Evolutionary conservation across 2,329 filamentous ascomycete species (phyloP), one percentile per base, ranked within the genome.

Genomic region (Aspergillus proliferans): DNA sequence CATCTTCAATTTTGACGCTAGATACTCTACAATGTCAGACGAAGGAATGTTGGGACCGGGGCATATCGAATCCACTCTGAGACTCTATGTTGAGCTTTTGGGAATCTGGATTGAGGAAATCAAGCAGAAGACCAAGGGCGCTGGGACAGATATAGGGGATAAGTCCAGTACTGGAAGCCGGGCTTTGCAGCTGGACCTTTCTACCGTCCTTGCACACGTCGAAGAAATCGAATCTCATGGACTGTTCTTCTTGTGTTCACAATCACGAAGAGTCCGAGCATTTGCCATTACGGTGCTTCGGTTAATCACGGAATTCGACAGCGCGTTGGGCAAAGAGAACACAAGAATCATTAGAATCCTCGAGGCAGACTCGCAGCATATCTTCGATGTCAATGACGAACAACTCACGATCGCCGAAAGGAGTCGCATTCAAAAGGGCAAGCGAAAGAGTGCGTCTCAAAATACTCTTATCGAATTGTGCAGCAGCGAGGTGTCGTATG

Each of bases 101-200:
- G 85, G 91, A 54, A 96, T 98, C 36, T 98, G 94, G 94, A 95
- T 96, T 46, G 91, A 96, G 53, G 92, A 97, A 63, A 94, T 98
- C 53, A 87, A 87, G 62, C 84, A 87, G 54, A 95, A 93, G 63
- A 87, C 84, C 2, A 85, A 83, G 56, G 87, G 90, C 52, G 85
- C 83, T 6, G 78, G 81, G 5, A 75, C 81, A 1, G 84, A 88
- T 26, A 75, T 78, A 3, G 72, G 77, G 6, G 87, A 91, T 43
- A 78, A 82, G 18, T 78, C 74, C 38, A 73, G 73, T 9, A 70
- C 79, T n/a, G 87, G 87, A 36, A 88, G 82, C 56, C 78, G 88
- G 48, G 87, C 83, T 10, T 74, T 88, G 51, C 86, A 89, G 52
- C 79, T 96, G 26, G 91, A 96, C 68, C 72, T 95, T 28, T 94